Evolutionary conservation across 768 basidiomycete species (phyloP), one percentile per base, ranked within the genome.

Genomic region (Trametes cinnabarina): DNA sequence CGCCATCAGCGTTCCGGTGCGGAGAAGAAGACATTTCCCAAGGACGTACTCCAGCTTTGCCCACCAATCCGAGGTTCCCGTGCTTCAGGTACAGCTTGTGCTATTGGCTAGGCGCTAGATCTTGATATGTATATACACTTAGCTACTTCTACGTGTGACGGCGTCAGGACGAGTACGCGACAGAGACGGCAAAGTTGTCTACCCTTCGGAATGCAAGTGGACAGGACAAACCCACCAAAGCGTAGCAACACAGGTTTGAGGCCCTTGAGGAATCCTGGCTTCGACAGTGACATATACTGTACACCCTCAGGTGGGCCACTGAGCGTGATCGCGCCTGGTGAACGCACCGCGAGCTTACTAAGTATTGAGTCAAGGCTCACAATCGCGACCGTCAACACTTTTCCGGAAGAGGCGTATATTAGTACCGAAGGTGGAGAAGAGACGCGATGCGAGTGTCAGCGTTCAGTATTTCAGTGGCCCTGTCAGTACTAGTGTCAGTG

Each of bases 1-100:
- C 51, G 53, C 41, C 48, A 52, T 57, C 30, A 57, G 60, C 55
- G 39, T 47, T 57, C 60, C 60, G 60, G 43, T 23, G 23, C 60
- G 60, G 55, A 61, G 55, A 50, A 44, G 40, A n/a, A 41, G 59
- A 42, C 35, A 52, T 41, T 46, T 47, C 30, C 19, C 39, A 30
- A 43, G 57, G n/a, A n/a, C n/a, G n/a, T n/a, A n/a, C n/a, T 26
- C 35, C 49, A 25, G 50, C 47, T 32, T 19, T 19, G 32, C 19
- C 23, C 34, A 49, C 19, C 14, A 12, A 14, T 25, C 9, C 7
- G 23, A n/a, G n/a, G n/a, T n/a, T n/a, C n/a, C n/a, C n/a, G 19
- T 22, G 10, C 44, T 46, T 26, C 43, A 61, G 50, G 60, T 55
- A 61, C 60, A 61, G 47, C 30, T 52, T 40, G 55, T 5, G 37